A percentile compares a stretch with the other conserved stretches of the same genome.
phyloP scores from a whole-genome alignment of 106 monocot species.

The Dactylorhiza incarnata region DNA sequence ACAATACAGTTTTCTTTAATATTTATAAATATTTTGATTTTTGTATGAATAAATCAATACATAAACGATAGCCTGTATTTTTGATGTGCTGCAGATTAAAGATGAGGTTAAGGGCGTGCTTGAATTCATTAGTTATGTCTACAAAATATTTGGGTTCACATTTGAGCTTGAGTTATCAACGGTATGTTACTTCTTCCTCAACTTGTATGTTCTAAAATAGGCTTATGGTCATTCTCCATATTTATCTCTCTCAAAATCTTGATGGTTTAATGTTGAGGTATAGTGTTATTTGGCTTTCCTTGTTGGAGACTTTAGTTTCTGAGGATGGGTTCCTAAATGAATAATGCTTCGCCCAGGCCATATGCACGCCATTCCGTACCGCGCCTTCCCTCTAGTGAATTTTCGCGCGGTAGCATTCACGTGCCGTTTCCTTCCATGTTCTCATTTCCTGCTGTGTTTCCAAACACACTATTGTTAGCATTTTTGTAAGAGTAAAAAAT shows the following conservation, averaged over 20 bases:
- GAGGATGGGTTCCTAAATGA: too few relatives aligned
- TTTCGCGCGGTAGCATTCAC: too few relatives aligned
- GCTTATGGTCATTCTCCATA: not conserved
- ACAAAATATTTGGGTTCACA: conserved; percentile 85
- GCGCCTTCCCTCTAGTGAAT: too few relatives aligned
- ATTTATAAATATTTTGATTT: not conserved
- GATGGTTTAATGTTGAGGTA: too few relatives aligned
- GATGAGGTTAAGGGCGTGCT: conserved; percentile 73
- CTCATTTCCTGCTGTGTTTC: too few relatives aligned
- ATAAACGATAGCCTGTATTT: not conserved
- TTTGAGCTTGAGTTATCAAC: conserved; percentile 96
- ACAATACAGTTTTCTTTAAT: not conserved
- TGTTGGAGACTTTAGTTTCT: not conserved
- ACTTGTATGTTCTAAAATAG: not conserved
- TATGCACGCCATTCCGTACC: too few relatives aligned
- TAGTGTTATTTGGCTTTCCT: not conserved
- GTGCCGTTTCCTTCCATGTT: too few relatives aligned
- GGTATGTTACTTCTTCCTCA: conserved; percentile 24
- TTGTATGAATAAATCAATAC: not conserved
- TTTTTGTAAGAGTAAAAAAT: too few relatives aligned
- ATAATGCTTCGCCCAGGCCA: too few relatives aligned
- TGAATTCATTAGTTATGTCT: conserved; percentile 76
- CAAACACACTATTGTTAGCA: too few relatives aligned
- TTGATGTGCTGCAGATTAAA: conserved; percentile 53
- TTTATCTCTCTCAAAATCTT: too few relatives aligned